These are phyloP conservation scores for Thalassiosira delicatula DNA, from an alignment of 352 stramenopile genomes.

Conservation along the genomic window DNA sequence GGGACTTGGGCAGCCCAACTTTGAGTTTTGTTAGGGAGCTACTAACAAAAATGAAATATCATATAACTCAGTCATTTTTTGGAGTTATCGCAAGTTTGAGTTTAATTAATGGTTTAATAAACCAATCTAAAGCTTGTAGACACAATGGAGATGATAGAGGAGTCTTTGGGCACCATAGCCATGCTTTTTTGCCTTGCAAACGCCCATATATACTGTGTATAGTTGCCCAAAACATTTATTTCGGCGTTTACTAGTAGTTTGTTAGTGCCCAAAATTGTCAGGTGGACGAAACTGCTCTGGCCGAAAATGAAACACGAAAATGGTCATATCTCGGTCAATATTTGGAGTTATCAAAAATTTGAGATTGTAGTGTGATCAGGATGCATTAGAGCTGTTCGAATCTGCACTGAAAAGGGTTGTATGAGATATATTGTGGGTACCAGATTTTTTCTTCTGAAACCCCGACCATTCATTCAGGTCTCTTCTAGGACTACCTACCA, in stretches of 20 bases:
- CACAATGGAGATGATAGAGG: too few relatives aligned
- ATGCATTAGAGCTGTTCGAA: conserved; percentile 18
- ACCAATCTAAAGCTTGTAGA: too few relatives aligned
- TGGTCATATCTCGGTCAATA: too few relatives aligned
- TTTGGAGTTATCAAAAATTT: conserved; percentile 39
- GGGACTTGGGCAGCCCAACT: too few relatives aligned
- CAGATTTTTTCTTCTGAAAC: conserved; percentile 11
- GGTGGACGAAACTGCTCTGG: not conserved
- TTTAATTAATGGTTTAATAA: too few relatives aligned
- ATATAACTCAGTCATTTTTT: too few relatives aligned
- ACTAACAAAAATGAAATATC: too few relatives aligned
- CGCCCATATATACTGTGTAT: not conserved
- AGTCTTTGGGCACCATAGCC: too few relatives aligned
- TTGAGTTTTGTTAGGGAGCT: too few relatives aligned
- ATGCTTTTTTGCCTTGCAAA: conserved; percentile 26
- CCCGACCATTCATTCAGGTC: not conserved
- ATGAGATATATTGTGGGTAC: conserved; percentile 8
- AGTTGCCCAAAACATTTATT: conserved; percentile 20
- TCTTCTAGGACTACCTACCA: not conserved
- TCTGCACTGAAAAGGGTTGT: conserved; percentile 14
- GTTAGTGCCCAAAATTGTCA: conserved; percentile 26
- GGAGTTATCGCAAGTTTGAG: too few relatives aligned
- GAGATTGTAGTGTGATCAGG: conserved; percentile 22
- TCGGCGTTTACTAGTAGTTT: conserved; percentile 30
- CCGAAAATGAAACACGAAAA: conserved; percentile 10